Evolutionary conservation across 768 basidiomycete species (phyloP), one percentile per base, ranked within the genome.

Genomic region (Termitomyces sp.): DNA sequence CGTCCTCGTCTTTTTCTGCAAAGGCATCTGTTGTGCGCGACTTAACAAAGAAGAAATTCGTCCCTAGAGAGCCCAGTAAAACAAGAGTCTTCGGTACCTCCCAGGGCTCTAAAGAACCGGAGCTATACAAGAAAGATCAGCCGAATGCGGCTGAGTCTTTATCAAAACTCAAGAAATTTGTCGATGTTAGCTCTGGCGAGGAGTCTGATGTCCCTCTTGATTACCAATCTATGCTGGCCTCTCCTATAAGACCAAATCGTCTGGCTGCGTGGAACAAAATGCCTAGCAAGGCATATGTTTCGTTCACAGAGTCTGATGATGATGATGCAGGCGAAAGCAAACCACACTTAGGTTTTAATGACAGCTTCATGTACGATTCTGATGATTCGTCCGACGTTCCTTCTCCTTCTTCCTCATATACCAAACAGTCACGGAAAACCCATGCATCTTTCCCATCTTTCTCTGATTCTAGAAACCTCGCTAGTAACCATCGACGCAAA

Each of bases 401-500:
- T 42, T 53, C 56, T 45, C 8, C 16, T 20, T 50, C 51, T 14
- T 26, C 49, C n/a, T 40, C 57, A 0, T 53, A 58, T 35, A 18
- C 36, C 10, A 53, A 38, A 22, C 60, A 54, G 13, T 12, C 46
- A 20, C 50, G 49, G 10, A 64, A 54, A 54, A 56, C 57, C 43
- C 24, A 54, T 2, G 40, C 42, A 3, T 57, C 59, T 18, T 26
- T 9, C 13, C 52, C 20, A 12, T 60, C 56, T 9, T 63, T 68
- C 18, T 67, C 72, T 13, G 66, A 62, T 6, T 69, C 64, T 6
- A 49, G 64, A 18, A 56, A 52, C 33, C 44, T 40, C 44, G n/a
- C 46, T 22, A 50, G 43, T 7, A 51, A 26, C 18, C 53, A 22
- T 36, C 26, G 57, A 2, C 33, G 54, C 22, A 66, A 65, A 56